Percentiles rank a stretch among this genome's conserved stretches.
These are phyloP conservation scores for Wickerhamomyces mucosus DNA, from an alignment of 805 yeast species.

Conservation along the genomic window DNA sequence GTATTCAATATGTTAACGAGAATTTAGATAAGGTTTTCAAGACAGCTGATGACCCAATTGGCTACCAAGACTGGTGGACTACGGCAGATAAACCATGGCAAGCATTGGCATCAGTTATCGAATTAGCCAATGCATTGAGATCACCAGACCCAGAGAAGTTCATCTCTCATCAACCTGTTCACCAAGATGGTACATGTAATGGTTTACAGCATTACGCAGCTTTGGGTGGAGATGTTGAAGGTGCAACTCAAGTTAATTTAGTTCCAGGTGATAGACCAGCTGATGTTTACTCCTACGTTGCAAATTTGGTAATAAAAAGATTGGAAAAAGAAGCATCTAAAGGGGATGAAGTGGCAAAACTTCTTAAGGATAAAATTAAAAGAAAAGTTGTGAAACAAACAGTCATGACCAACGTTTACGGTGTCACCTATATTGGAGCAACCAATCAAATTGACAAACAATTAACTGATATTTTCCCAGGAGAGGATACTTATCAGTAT, in stretches of 20 bases:
- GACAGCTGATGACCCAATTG: slow-evolving; percentile 56
- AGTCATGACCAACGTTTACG: slow-evolving; percentile 97
- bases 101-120: slow-evolving; percentile 61
- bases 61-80: slow-evolving; percentile 55
- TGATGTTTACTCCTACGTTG: slow-evolving; percentile 69
- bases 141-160: slow-evolving; percentile 55
- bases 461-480: slow-evolving; percentile 48
- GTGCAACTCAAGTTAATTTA: slow-evolving; percentile 73
- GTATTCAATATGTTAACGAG: slow-evolving; percentile 50
- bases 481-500: slow-evolving; percentile 35
- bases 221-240: slow-evolving; percentile 75
- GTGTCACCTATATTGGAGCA: slow-evolving; percentile 93
- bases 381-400: slow-evolving; percentile 94
- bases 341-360: slow-evolving; percentile 43
- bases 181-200: slow-evolving; percentile 83
- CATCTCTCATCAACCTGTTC: slow-evolving; percentile 68
- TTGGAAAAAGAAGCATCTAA: slow-evolving; percentile 43
- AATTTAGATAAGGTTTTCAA: slow-evolving; percentile 44
- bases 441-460: slow-evolving; percentile 79
- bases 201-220: slow-evolving; percentile 87
- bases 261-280: slow-evolving; percentile 64
- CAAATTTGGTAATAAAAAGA: slow-evolving; percentile 47
- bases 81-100: slow-evolving; percentile 82
- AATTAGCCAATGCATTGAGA: slow-evolving; percentile 50
- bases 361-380: slow-evolving; percentile 46